phyloP scores from a whole-genome alignment of 2,329 filamentous ascomycete genomes.

The Fusarium guadeloupense region DNA sequence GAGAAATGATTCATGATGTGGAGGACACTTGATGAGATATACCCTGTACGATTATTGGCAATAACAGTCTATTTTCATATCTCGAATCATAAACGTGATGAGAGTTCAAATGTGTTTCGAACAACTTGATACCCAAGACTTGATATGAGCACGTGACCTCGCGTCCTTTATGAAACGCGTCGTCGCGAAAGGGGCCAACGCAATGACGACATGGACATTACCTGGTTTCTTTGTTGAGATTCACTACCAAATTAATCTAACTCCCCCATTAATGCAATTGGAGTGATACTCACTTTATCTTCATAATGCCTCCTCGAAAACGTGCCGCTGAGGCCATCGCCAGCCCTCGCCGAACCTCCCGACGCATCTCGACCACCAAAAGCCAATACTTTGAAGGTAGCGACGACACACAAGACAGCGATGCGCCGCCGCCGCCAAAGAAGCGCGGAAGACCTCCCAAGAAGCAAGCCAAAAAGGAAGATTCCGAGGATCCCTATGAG shows the following conservation, averaged over 20 bases:
- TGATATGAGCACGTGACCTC: conserved; percentile 39
- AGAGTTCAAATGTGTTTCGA: no score
- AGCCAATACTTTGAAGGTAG: conserved; percentile 61
- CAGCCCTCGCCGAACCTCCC: conserved; percentile 56
- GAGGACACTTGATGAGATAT: background rate
- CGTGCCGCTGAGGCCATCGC: conserved; percentile 46
- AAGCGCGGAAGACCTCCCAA: conserved; percentile 43
- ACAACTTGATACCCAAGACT: no score
- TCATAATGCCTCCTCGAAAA: conserved; percentile 53
- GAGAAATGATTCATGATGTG: background rate
- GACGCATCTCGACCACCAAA: conserved; percentile 58
- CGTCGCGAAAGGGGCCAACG: conserved; percentile 27
- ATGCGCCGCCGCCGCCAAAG: conserved; percentile 43
- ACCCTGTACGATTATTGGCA: background rate
- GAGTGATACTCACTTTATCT: background rate
- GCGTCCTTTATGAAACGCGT: conserved; percentile 39
- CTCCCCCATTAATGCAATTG: background rate
- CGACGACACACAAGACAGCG: conserved; percentile 31
- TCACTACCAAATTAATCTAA: background rate
- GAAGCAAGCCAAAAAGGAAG: conserved; percentile 33
- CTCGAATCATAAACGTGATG: background rate
- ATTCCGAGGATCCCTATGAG: conserved; percentile 42
- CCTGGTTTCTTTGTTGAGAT: background rate
- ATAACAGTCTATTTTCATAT: background rate
- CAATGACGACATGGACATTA: conserved; percentile 40